These are phyloP conservation scores for Hypoxylon sp. DNA, from an alignment of 2,329 filamentous ascomycete genomes.

Conservation along the genomic window DNA sequence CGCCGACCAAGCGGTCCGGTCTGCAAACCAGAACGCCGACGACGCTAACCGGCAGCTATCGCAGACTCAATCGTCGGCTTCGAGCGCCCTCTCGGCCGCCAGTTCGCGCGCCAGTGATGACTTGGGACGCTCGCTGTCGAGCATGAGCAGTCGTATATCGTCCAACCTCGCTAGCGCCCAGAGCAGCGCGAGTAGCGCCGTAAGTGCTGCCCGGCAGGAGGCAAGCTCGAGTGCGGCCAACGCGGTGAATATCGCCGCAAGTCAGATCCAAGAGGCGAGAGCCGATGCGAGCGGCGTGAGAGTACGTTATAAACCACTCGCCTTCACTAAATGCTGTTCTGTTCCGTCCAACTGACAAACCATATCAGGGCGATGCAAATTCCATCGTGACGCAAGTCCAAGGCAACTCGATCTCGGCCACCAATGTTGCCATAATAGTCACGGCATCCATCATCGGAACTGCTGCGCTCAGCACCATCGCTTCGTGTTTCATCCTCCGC, in stretches of 20 bases:
- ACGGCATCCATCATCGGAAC: conserved; percentile 42
- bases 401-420: conserved; percentile 41
- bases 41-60: conserved; percentile 43
- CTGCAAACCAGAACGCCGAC: conserved; percentile 43
- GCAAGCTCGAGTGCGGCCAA: conserved; percentile 64
- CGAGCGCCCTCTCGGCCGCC: conserved; percentile 42
- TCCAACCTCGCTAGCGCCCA: conserved; percentile 39
- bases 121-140: conserved; percentile 39
- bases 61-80: conserved; percentile 44
- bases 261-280: conserved; percentile 40
- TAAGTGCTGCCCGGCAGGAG: conserved; percentile 60
- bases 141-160: conserved; percentile 45
- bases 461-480: conserved; percentile 38
- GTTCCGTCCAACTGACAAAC: conserved; percentile 18
- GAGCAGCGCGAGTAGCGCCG: conserved; percentile 49
- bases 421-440: conserved; percentile 45
- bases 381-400: conserved; percentile 37
- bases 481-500: conserved; percentile 39
- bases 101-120: conserved; percentile 40
- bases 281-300: conserved; percentile 33
- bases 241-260: conserved; percentile 53
- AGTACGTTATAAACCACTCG: conserved; percentile 26
- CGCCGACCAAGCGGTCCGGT: conserved; percentile 43
- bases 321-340: not conserved
- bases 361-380: conserved; percentile 37